Percentiles rank a stretch among this genome's conserved stretches.
Evolutionary conservation across 2,329 filamentous ascomycete genomes (phyloP).

Genomic region (Aquanectria penicillioides): DNA sequence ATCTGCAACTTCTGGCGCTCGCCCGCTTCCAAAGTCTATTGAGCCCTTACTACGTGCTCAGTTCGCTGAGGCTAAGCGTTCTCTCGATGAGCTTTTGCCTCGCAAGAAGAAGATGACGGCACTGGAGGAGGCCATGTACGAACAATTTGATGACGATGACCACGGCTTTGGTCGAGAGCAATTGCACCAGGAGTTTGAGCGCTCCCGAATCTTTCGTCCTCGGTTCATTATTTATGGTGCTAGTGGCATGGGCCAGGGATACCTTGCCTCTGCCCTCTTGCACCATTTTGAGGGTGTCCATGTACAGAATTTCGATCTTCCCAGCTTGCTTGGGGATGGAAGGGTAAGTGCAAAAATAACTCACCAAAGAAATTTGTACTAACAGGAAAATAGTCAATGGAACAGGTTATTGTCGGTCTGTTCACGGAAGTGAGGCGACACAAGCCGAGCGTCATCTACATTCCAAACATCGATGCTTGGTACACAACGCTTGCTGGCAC

Average conservation of each 20-base stretch:
- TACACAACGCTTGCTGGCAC: conserved; percentile 71
- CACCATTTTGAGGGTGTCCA: conserved; percentile 94
- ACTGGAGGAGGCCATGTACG: conserved; percentile 91
- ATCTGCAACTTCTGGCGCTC: conserved; percentile 84
- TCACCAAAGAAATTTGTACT: conserved; percentile 24
- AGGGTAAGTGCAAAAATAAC: conserved; percentile 62
- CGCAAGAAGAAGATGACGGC: conserved; percentile 88
- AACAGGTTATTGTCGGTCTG: conserved; percentile 88
- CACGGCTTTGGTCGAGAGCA: conserved; percentile 87
- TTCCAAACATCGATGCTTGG: conserved; percentile 91
- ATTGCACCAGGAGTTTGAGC: conserved; percentile 81
- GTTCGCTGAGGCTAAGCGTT: conserved; percentile 72
- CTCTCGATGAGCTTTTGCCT: conserved; percentile 82
- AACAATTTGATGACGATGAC: conserved; percentile 84
- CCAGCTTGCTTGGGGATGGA: conserved; percentile 85
- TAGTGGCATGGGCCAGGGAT: conserved; percentile 92
- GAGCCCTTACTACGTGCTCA: conserved; percentile 83
- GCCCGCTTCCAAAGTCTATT: conserved; percentile 80
- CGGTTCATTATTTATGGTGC: conserved; percentile 84
- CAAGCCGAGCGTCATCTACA: conserved; percentile 95
- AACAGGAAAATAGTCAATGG: conserved; percentile 66
- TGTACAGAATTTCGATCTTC: conserved; percentile 93
- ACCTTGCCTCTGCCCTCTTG: conserved; percentile 84
- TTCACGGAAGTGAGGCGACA: conserved; percentile 94
- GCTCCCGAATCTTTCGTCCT: conserved; percentile 87